These are phyloP conservation scores for Ophiostoma sp. DNA, from an alignment of 2,329 filamentous ascomycete species.

Conservation along the genomic window DNA sequence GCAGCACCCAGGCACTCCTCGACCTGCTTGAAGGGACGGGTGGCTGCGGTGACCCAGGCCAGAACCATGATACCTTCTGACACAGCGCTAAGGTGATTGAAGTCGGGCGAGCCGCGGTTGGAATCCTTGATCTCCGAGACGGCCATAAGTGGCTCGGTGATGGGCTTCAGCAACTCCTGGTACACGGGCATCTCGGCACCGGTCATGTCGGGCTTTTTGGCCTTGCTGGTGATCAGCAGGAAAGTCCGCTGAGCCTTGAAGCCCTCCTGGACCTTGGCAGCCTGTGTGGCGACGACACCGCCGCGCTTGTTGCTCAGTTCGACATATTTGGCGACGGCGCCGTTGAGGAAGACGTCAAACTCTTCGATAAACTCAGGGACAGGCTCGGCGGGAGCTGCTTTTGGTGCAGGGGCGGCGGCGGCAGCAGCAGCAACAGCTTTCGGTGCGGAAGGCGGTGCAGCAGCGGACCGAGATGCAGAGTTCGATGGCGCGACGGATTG, in stretches of 20 bases:
- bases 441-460: slow-evolving; percentile 32
- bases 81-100: slow-evolving; percentile 79
- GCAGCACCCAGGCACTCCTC: slow-evolving; percentile 76
- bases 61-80: slow-evolving; percentile 85
- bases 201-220: slow-evolving; percentile 77
- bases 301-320: slow-evolving; percentile 73
- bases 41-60: slow-evolving; percentile 83
- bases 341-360: slow-evolving; percentile 73
- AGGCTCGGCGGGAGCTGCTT: slow-evolving; percentile 45
- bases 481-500: slow-evolving; percentile 37
- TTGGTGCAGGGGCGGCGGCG: slow-evolving; percentile 39
- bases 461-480: slow-evolving; percentile 32
- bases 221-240: slow-evolving; percentile 79
- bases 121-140: slow-evolving; percentile 76
- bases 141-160: slow-evolving; percentile 74
- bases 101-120: slow-evolving; percentile 69
- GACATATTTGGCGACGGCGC: slow-evolving; percentile 71
- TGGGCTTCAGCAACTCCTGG: slow-evolving; percentile 76
- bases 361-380: slow-evolving; percentile 77
- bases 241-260: slow-evolving; percentile 86
- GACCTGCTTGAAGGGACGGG: slow-evolving; percentile 78
- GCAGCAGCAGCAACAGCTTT: slow-evolving; percentile 36
- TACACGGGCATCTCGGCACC: slow-evolving; percentile 57
- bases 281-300: slow-evolving; percentile 72
- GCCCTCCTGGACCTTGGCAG: slow-evolving; percentile 52